These are phyloP conservation scores for Allomyces macrogynus DNA, from an alignment of 192 early-diverging fungal species.

Conservation along the genomic window DNA sequence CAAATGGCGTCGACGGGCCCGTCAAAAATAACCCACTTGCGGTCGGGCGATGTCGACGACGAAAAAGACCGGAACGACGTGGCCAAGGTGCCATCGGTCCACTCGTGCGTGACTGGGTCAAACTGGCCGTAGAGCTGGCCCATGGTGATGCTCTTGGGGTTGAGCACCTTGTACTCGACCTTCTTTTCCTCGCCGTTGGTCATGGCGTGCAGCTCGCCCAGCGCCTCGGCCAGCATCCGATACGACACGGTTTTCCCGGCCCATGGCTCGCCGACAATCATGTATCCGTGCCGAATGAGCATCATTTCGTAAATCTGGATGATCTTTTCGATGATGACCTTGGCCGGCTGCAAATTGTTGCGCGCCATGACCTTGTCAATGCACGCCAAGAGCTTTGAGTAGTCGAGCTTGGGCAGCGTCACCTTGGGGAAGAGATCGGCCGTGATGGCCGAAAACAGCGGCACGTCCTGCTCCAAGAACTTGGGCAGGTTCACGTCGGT, in stretches of 20 bases:
- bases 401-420: slow-evolving; percentile 52
- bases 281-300: slow-evolving; percentile 91
- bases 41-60: slow-evolving; percentile 71
- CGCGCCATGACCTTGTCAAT: slow-evolving; percentile 56
- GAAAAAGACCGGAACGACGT: slow-evolving; percentile 90
- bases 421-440: slow-evolving; percentile 88
- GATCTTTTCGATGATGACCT: slow-evolving; percentile 86
- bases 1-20: slow-evolving; percentile 99
- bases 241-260: slow-evolving; percentile 86
- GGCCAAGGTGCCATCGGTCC: slow-evolving; percentile 98
- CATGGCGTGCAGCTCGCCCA: slow-evolving; percentile 67
- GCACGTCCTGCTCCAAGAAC: slow-evolving; percentile 86
- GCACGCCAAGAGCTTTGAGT: slow-evolving; percentile 48
- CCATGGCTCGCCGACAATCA: slow-evolving; percentile 98
- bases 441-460: slow-evolving; percentile 61
- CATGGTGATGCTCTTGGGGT: slow-evolving; percentile 95
- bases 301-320: slow-evolving; percentile 97
- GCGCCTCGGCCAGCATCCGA: slow-evolving; percentile 78
- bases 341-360: slow-evolving; percentile 48
- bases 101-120: slow-evolving; percentile 94
- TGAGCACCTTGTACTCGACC: slow-evolving; percentile 40
- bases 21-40: slow-evolving; percentile 99
- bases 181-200: slow-evolving; percentile 63
- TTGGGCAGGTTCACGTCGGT: slow-evolving; percentile 94
- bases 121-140: slow-evolving; percentile 88